A percentile compares a stretch with the other conserved stretches of the same genome.
Evolutionary conservation across 208 protist species (phyloP).

Genomic region (Trypanosoma scelopori): DNA sequence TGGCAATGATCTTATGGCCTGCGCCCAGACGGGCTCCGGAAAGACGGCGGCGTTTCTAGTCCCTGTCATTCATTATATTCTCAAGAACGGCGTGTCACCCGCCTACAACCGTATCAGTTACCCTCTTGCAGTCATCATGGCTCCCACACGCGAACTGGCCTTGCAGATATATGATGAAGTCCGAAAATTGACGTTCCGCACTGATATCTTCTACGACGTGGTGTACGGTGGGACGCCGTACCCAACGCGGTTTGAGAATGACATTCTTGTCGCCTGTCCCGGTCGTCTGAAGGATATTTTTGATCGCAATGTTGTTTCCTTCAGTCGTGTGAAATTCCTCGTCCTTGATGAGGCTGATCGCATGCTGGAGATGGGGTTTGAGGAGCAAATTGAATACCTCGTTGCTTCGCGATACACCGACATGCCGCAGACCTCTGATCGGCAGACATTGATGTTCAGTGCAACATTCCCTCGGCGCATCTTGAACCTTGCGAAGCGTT

Average conservation of each 20-base stretch:
- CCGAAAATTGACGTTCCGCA: slow-evolving; percentile 94
- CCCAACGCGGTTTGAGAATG: slow-evolving; percentile 92
- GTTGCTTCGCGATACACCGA: slow-evolving; percentile 91
- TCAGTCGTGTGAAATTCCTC: slow-evolving; percentile 91
- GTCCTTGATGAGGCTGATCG: slow-evolving; percentile 98
- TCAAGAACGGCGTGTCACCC: slow-evolving; percentile 83
- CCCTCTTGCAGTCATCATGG: slow-evolving; percentile 91
- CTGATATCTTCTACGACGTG: slow-evolving; percentile 92
- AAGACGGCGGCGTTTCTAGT: slow-evolving; percentile 99
- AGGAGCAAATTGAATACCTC: slow-evolving; percentile 98
- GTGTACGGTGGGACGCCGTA: slow-evolving; percentile 98
- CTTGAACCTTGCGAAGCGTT: slow-evolving; percentile 96
- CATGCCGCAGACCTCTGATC: slow-evolving; percentile 90
- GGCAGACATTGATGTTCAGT: slow-evolving; percentile 99
- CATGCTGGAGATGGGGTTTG: slow-evolving; percentile 99
- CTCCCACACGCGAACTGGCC: slow-evolving; percentile 96
- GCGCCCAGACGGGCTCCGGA: slow-evolving; percentile 98
- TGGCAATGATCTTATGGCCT: slow-evolving; percentile 97
- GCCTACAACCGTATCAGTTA: slow-evolving; percentile 50
- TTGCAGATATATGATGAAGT: slow-evolving; percentile 97
- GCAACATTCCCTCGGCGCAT: slow-evolving; percentile 99
- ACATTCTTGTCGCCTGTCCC: slow-evolving; percentile 93
- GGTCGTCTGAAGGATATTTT: slow-evolving; percentile 90
- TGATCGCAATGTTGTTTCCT: slow-evolving; percentile 77
- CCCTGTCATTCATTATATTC: slow-evolving; percentile 95